Evolutionary conservation across 371 early-diverging fungal species (phyloP), one percentile per base, ranked within the genome.

Genomic region (Mortierella sp.): DNA sequence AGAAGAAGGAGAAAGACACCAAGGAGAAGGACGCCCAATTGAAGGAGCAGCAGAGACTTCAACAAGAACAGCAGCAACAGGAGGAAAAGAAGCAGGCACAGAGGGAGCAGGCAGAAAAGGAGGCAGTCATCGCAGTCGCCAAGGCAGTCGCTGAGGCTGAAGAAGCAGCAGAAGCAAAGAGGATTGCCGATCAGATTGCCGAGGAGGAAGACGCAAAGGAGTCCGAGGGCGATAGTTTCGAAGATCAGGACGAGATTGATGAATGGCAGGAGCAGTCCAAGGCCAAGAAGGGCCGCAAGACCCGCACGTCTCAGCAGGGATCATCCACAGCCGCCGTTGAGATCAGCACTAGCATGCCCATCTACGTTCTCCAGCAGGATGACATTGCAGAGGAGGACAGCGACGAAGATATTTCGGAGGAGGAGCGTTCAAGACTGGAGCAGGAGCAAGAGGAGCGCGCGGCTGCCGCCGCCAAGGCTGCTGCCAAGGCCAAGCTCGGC

Each of bases 211-310:
- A 72, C 8, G n/a, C 13, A 44, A 80, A 80, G n/a, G 76, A 78
- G 50, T 57, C 75, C 42, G 80, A 80, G 55, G 42, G 54, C 44
- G 21, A 44, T 38, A 6, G 80, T 72, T 42, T 48, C 76, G 7
- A 76, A 10, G 79, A 72, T 48, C 74, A 83, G 57, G 83, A 77
- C 2, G 84, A 81, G 31, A 74, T 79, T 73, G 85, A 86, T 28
- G 87, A 82, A 28, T 86, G 87, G 87, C 87, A 86, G 50, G 83
- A 86, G 44, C 87, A 86, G 74, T 82, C 87, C 45, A 80, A 80
- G 75, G 82, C 87, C n/a, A 86, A 86, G 82, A 86, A 86, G 76
- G 77, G 78, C 52, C 87, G 87, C 71, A 86, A 86, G 83, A 82
- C 78, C 6, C 87, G 87, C 2, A 55, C 82, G 0, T 74, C 86